Percentiles rank a stretch among this genome's conserved stretches.
phyloP scores from a whole-genome alignment of 192 early-diverging fungal species.

The Haplosporangium gracile region DNA sequence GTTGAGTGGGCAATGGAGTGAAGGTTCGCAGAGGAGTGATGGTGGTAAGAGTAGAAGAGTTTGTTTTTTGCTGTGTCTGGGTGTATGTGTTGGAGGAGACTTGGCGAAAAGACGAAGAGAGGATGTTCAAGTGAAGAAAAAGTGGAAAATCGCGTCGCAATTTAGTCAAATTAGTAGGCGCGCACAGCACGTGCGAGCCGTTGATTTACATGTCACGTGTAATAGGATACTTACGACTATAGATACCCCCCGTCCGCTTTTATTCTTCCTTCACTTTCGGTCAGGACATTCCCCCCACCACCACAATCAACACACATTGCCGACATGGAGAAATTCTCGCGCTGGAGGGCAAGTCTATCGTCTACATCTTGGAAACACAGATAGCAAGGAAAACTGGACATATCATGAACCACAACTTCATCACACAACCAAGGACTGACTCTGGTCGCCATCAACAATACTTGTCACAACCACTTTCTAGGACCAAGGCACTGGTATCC shows the following conservation, averaged over 20 bases:
- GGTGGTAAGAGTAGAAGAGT: neutral
- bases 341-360: conserved; percentile 80
- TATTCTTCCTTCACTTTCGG: neutral
- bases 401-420: neutral
- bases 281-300: neutral
- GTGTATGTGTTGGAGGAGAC: neutral
- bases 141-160: conserved; percentile 1
- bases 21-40: neutral
- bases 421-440: too few relatives aligned
- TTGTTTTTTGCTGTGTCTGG: neutral
- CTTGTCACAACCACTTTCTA: conserved; percentile 14
- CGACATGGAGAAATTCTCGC: conserved; percentile 89
- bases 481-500: conserved; percentile 89
- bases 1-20: neutral
- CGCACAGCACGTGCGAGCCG: neutral
- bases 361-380: neutral
- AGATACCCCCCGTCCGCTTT: neutral
- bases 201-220: neutral
- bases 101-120: neutral
- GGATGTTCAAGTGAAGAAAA: neutral
- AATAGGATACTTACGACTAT: neutral
- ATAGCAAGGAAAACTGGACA: neutral
- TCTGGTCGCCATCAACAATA: neutral
- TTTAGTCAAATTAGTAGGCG: neutral
- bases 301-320: neutral